Evolutionary conservation across 345 rosid genomes (phyloP).

Genomic region (Syzygium aromaticum): DNA sequence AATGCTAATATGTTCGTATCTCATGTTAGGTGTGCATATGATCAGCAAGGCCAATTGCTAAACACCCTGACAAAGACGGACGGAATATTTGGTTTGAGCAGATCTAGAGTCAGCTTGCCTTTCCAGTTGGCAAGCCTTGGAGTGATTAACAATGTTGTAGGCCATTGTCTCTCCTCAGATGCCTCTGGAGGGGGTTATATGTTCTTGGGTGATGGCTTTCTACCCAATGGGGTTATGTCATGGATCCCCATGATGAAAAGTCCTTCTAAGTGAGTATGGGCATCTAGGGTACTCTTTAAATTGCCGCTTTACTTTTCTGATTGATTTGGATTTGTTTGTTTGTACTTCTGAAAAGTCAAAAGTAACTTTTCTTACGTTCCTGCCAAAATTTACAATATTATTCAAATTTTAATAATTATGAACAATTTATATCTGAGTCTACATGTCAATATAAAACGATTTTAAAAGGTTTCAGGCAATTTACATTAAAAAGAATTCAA

Average conservation of each 20-base stretch:
- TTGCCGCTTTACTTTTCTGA: neutral
- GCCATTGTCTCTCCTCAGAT: conserved; percentile 78
- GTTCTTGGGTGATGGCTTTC: conserved; percentile 81
- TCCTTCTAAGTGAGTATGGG: conserved; percentile 47
- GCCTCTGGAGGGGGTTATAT: conserved; percentile 59
- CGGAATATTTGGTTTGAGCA: conserved; percentile 86
- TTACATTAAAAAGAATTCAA: neutral
- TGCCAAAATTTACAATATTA: neutral
- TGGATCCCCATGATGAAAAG: conserved; percentile 76
- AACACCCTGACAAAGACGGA: conserved; percentile 68
- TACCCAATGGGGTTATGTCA: conserved; percentile 61
- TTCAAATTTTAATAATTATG: neutral
- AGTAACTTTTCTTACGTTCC: neutral
- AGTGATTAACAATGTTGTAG: conserved; percentile 68
- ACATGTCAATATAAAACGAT: neutral
- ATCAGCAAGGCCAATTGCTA: conserved; percentile 83
- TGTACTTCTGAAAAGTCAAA: neutral
- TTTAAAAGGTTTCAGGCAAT: neutral
- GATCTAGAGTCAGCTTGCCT: conserved; percentile 80
- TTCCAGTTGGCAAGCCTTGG: conserved; percentile 84
- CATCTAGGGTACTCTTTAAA: neutral
- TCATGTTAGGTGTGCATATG: conserved; percentile 77
- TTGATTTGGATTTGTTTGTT: neutral
- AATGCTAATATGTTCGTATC: conserved; percentile 3
- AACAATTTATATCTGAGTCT: neutral